A percentile compares a stretch with the other conserved stretches of the same genome.
These are phyloP conservation scores for Hirsutella minnesotensis DNA, from an alignment of 2,329 filamentous ascomycete genomes.

Conservation along the genomic window DNA sequence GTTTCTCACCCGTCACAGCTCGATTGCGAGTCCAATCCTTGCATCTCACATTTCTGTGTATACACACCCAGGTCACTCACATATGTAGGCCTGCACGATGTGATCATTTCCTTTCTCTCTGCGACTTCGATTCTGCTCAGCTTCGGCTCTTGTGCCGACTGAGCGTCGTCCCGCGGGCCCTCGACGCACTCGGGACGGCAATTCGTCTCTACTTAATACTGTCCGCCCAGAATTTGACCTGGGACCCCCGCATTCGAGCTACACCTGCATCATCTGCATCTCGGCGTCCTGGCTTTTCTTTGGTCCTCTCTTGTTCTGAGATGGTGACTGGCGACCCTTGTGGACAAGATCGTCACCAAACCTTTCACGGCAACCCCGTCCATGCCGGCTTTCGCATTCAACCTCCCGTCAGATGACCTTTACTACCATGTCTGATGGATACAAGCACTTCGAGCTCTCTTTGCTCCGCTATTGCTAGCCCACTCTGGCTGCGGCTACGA, in stretches of 20 bases:
- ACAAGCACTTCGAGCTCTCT: not conserved
- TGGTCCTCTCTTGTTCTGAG: conserved; percentile 10
- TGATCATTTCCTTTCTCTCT: too few relatives aligned
- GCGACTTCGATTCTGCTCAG: too few relatives aligned
- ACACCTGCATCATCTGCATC: conserved; percentile 2
- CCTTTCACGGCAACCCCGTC: too few relatives aligned
- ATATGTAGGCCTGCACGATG: too few relatives aligned
- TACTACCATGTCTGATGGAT: conserved; percentile 12
- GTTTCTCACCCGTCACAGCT: too few relatives aligned
- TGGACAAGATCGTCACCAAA: not conserved
- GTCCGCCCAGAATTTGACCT: not conserved
- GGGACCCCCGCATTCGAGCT: not conserved
- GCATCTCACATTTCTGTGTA: too few relatives aligned
- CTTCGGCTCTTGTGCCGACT: not conserved
- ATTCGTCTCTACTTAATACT: not conserved
- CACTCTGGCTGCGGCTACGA: too few relatives aligned
- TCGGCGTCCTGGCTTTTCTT: conserved; percentile 10
- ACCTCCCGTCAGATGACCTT: conserved; percentile 5
- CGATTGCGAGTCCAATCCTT: not conserved
- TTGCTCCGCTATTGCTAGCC: too few relatives aligned
- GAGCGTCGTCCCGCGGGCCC: not conserved
- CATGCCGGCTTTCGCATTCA: too few relatives aligned
- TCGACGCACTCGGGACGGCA: not conserved
- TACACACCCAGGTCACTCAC: too few relatives aligned
- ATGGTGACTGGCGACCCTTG: conserved; percentile 2